Conservation (phyloP, 148 eudicot species). For the Camellia japonica region DNA sequence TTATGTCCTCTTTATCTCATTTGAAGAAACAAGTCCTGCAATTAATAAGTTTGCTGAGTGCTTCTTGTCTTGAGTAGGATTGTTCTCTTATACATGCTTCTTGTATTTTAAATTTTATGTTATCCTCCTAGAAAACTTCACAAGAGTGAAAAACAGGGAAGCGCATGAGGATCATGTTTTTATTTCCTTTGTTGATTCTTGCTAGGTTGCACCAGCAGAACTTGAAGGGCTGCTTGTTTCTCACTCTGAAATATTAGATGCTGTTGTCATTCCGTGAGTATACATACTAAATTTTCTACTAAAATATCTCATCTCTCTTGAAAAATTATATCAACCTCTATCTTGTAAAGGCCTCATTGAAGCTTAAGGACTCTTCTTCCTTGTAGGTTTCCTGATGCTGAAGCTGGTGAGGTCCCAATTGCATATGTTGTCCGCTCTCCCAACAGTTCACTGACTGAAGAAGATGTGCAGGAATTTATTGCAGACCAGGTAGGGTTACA, state of each 20-base stretch:
- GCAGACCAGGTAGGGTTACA: conserved; percentile 59
- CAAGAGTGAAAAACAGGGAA: too few relatives aligned
- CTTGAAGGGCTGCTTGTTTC: conserved; percentile 79
- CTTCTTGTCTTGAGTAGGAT: background rate
- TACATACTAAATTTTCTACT: background rate
- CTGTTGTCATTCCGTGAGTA: conserved; percentile 82
- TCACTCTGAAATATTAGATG: conserved; percentile 74
- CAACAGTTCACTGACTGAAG: conserved; percentile 53
- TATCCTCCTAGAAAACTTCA: background rate
- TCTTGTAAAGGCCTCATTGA: background rate
- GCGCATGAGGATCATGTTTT: too few relatives aligned
- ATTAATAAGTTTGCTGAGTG: background rate
- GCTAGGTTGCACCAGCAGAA: conserved; percentile 81
- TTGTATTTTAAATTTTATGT: background rate
- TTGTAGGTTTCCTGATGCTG: conserved; percentile 65
- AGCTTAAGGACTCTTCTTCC: background rate
- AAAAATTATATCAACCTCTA: background rate
- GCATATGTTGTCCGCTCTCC: conserved; percentile 76
- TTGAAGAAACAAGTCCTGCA: background rate
- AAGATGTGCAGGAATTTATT: conserved; percentile 52
- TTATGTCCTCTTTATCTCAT: background rate
- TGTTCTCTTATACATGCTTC: background rate
- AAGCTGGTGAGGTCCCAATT: conserved; percentile 85
- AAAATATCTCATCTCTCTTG: background rate
- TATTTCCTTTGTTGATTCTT: conserved; percentile 10